Evolutionary conservation across 345 rosid genomes (phyloP).

Genomic region (Acer yangbiense): DNA sequence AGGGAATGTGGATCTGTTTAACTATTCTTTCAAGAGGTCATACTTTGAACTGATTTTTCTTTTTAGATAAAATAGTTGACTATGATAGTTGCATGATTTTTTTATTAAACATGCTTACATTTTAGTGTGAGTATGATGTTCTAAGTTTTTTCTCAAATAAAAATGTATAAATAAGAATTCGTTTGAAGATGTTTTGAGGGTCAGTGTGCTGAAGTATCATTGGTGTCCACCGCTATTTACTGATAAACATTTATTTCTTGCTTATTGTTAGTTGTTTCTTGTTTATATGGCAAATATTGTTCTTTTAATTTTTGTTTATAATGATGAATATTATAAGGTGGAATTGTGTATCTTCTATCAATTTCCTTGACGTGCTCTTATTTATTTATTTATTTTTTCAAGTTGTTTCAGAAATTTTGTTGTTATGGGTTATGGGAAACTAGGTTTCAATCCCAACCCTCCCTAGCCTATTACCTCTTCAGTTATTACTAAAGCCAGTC

Average conservation of each 20-base stretch:
- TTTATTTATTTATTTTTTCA: too few species aligned
- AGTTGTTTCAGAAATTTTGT: too few species aligned
- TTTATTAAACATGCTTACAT: not conserved
- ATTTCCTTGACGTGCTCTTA: not conserved
- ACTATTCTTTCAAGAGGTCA: constrained; percentile 91
- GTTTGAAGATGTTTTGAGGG: not conserved
- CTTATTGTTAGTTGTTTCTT: not conserved
- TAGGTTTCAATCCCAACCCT: too few species aligned
- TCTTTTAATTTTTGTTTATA: not conserved
- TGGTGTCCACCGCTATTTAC: not conserved
- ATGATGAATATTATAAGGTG: not conserved
- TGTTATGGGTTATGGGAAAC: too few species aligned
- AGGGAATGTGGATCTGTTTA: constrained; percentile 96
- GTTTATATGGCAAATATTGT: not conserved
- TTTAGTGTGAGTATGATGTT: not conserved
- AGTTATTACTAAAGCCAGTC: too few species aligned
- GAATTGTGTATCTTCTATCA: not conserved
- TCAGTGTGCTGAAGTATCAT: not conserved
- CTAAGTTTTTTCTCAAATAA: not conserved
- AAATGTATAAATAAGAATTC: not conserved
- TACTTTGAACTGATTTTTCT: constrained; percentile 22
- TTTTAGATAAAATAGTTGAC: not conserved
- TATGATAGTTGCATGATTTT: constrained; percentile 8
- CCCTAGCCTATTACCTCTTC: too few species aligned
- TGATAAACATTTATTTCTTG: not conserved